phyloP scores from a whole-genome alignment of 345 rosid species.

The Gossypium raimondii region DNA sequence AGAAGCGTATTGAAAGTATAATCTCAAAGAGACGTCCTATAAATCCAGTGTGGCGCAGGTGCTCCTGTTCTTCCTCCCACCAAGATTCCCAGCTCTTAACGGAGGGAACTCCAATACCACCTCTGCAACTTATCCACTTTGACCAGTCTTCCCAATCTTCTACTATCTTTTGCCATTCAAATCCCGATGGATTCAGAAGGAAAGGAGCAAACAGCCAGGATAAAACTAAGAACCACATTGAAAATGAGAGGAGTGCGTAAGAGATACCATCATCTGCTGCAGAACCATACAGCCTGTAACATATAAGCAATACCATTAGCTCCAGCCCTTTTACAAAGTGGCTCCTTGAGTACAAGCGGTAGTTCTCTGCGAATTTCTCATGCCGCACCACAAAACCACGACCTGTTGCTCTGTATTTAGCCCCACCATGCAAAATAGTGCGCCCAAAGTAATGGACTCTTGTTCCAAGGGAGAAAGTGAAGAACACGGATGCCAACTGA shows the following conservation, averaged over 20 bases:
- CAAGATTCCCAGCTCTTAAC: slow-evolving; percentile 97
- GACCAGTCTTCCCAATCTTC: slow-evolving; percentile 98
- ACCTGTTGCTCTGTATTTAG: slow-evolving; percentile 94
- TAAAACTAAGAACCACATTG: slow-evolving; percentile 87
- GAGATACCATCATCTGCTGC: slow-evolving; percentile 28
- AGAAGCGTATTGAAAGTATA: slow-evolving; percentile 65
- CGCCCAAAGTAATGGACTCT: slow-evolving; percentile 84
- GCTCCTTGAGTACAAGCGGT: slow-evolving; percentile 94
- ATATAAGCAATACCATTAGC: slow-evolving; percentile 68
- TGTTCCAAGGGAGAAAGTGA: slow-evolving; percentile 96
- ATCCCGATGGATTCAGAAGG: slow-evolving; percentile 86
- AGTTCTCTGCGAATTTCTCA: slow-evolving; percentile 94
- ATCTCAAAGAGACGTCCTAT: slow-evolving; percentile 76
- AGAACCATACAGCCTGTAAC: slow-evolving; percentile 58
- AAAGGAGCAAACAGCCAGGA: slow-evolving; percentile 92
- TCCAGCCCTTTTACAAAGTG: slow-evolving; percentile 88
- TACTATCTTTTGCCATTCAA: slow-evolving; percentile 95
- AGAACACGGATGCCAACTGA: slow-evolving; percentile 84
- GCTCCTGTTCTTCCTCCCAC: slow-evolving; percentile 99
- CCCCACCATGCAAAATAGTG: slow-evolving; percentile 89
- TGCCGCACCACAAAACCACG: slow-evolving; percentile 98
- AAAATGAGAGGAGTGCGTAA: slow-evolving; percentile 49
- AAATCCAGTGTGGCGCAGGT: slow-evolving; percentile 65
- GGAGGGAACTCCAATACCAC: slow-evolving; percentile 93
- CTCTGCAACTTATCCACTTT: slow-evolving; percentile 83